A percentile compares a stretch with the other conserved stretches of the same genome.
phyloP scores from a whole-genome alignment of 257 asterid species.

The Fraxinus pennsylvanica region DNA sequence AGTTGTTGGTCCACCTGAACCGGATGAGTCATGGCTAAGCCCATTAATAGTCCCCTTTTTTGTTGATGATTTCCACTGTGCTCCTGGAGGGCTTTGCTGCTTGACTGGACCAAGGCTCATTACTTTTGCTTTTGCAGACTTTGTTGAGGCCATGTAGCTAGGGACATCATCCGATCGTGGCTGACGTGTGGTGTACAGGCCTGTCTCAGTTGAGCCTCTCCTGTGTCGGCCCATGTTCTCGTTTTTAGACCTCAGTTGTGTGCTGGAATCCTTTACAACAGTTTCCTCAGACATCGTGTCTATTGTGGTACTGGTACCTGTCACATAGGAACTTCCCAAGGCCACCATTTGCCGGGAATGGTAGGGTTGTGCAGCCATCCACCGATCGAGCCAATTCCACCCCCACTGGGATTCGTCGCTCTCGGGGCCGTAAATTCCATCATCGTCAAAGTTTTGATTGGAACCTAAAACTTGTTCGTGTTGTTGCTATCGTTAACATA shows the following conservation, averaged over 20 bases:
- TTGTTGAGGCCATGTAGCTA: conserved; percentile 86
- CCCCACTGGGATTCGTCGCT: conserved; percentile 63
- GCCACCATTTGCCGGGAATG: conserved; percentile 45
- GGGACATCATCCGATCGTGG: conserved; percentile 40
- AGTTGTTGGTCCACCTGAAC: conserved; percentile 56
- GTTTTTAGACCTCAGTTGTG: conserved; percentile 22
- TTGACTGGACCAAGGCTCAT: conserved; percentile 44
- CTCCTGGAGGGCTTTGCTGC: conserved; percentile 43
- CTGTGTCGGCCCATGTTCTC: conserved; percentile 31
- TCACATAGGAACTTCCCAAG: conserved; percentile 40
- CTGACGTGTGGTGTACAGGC: conserved; percentile 47
- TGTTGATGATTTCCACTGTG: conserved; percentile 58
- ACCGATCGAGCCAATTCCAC: conserved; percentile 86
- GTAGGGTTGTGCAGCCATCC: conserved; percentile 85
- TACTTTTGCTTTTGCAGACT: conserved; percentile 81
- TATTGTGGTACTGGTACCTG: conserved; percentile 34
- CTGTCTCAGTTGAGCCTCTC: conserved; percentile 34
- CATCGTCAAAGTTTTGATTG: conserved; percentile 25
- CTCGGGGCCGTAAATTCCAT: conserved; percentile 30
- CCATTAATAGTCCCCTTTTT: conserved; percentile 44
- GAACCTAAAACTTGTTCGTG: conserved; percentile 20
- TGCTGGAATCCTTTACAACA: conserved; percentile 38
- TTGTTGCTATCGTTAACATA: conserved; percentile 30
- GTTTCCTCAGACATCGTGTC: conserved; percentile 59
- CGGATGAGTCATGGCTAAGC: conserved; percentile 52